A percentile compares a stretch with the other conserved stretches of the same genome.
These are phyloP conservation scores for Vairimorpha ceranae DNA, from an alignment of 371 early-diverging fungal species.

Conservation along the genomic window DNA sequence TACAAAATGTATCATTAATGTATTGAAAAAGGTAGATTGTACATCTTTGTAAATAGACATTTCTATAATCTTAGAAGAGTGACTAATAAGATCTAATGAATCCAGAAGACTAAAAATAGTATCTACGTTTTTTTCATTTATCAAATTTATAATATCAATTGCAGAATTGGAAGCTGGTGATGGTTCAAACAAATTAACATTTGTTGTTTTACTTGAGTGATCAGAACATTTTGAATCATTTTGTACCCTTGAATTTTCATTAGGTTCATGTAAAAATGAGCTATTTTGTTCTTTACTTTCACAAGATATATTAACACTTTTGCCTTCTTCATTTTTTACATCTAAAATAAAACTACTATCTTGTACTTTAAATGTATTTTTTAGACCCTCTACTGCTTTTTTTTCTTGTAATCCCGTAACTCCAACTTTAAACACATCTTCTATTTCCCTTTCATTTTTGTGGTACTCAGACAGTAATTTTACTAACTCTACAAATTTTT, in stretches of 20 bases:
- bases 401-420: slow-evolving; percentile 3
- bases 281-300: slow-evolving; percentile 4
- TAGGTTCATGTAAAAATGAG: no score
- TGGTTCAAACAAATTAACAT: slow-evolving; percentile 22
- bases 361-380: neutral
- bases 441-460: neutral
- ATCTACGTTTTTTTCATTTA: slow-evolving; percentile 10
- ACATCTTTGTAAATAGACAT: slow-evolving; percentile 5
- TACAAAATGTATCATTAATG: slow-evolving; percentile 34
- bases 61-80: slow-evolving; percentile 27
- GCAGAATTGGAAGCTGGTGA: no score
- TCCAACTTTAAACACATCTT: neutral
- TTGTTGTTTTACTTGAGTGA: neutral
- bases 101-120: slow-evolving; percentile 17
- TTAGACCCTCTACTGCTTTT: neutral
- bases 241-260: neutral
- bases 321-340: neutral
- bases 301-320: neutral
- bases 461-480: neutral
- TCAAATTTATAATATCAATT: slow-evolving; percentile 15
- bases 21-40: slow-evolving; percentile 33
- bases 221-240: neutral
- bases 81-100: slow-evolving; percentile 6
- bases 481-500: neutral
- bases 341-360: neutral